Evolutionary conservation across 805 yeast genomes (phyloP), one percentile per base, ranked within the genome.

Genomic region (Komagataella pseudopastoris): DNA sequence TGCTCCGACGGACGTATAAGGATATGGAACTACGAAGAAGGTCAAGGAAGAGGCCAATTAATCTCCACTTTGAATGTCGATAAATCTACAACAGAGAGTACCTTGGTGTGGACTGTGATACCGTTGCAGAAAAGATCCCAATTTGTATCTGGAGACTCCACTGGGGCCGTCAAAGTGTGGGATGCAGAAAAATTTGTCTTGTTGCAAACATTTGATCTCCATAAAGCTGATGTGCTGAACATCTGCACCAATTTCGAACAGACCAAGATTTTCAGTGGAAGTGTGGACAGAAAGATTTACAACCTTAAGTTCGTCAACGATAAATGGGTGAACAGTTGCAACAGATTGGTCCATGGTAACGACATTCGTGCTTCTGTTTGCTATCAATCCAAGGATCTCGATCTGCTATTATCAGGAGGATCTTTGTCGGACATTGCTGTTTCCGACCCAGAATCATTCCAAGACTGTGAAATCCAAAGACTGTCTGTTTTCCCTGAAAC

Each of bases 151-250:
- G 99, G 98, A 51, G 99, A 93, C 68, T 89, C 97, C 5, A 91
- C 97, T 1, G 99, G 99, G 1, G 75, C 86, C 6, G 78, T 93
- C 50, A 91, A 91, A 66, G 77, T 93, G 56, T 93, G 99, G 99
- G 96, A 91, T 60, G 72, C 84, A 55, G 75, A 78, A 49, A 83
- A 79, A 57, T 81, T 81, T 57, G 82, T 96, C 1, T 70, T 93
- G 53, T 71, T 80, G 50, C 98, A 91, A 65, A 80, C 85, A 22
- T 89, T 88, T 65, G 77, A 80, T 56, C 80, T 80, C 8, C 98
- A 93, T 62, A 95, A 85, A 49, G 96, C 96, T 1, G 99, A 93
- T 74, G 87, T 90, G 3, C 71, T 93, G 56, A 78, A 88, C 52
- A 68, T 93, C 49, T 70, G 84, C 1, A 69, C 76, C 12, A 88